phyloP scores from a whole-genome alignment of 768 basidiomycete genomes.

The Lyophyllum shimeji region DNA sequence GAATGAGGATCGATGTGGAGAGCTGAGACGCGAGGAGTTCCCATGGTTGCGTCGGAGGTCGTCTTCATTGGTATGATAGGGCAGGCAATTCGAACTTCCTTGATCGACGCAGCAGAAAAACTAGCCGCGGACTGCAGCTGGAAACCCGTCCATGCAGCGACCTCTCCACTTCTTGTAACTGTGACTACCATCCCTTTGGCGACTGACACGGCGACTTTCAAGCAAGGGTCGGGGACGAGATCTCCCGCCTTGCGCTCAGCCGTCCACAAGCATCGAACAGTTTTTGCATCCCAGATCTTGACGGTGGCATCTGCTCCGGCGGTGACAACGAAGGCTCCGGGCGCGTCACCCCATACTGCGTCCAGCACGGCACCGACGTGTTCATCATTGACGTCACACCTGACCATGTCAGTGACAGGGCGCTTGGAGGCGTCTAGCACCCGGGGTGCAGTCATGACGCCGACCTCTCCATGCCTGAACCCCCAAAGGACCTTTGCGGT shows the following conservation, averaged over 20 bases:
- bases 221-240: constrained; percentile 46
- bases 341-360: constrained; percentile 47
- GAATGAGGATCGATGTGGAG: constrained; percentile 28
- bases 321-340: constrained; percentile 39
- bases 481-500: constrained; percentile 77
- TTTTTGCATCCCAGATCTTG: constrained; percentile 71
- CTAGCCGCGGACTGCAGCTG: constrained; percentile 20
- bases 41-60: constrained; percentile 15
- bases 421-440: constrained; percentile 56
- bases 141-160: constrained; percentile 56
- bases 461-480: constrained; percentile 64
- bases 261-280: constrained; percentile 61
- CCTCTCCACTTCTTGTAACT: constrained; percentile 56
- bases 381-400: constrained; percentile 54
- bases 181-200: constrained; percentile 45
- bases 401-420: constrained; percentile 42
- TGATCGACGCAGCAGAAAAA: constrained; percentile 17
- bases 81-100: constrained; percentile 34
- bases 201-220: constrained; percentile 47
- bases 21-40: constrained; percentile 8
- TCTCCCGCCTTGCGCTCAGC: constrained; percentile 38
- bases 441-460: constrained; percentile 53
- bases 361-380: constrained; percentile 64
- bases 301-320: constrained; percentile 63
- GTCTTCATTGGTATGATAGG: constrained; percentile 23